Evolutionary conservation across 805 yeast species (phyloP), one percentile per base, ranked within the genome.

Genomic region (Cyberlindnera petersonii): DNA sequence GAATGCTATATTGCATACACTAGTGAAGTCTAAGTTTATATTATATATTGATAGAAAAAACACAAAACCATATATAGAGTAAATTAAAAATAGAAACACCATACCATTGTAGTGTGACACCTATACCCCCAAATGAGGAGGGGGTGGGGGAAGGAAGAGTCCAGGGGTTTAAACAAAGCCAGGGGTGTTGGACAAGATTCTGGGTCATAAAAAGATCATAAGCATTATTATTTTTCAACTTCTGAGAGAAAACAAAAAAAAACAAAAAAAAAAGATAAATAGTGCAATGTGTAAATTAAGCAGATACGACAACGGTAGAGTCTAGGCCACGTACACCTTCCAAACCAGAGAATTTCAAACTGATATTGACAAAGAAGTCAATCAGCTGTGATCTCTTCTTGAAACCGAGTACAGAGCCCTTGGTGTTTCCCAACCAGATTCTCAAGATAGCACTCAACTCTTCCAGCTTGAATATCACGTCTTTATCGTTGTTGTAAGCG

Each of bases 341-440:
- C 30, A 55, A 35, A 1, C 58, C 59, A 33, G 54, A 55, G 24
- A 56, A 40, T 33, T 45, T 49, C 26, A 56, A 28, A 23, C 52
- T 52, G 16, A 53, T 45, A 31, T 53, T 50, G 23, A 56, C 56
- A 29, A 56, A 56, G 41, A 46, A 59, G 41, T 61, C 64, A 38
- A 63, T 58, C 39, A 63, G 39, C 34, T 49, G 45, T 3, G 63
- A 54, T 50, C 65, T 59, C 37, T 51, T 49, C 16, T 53, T 50
- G 35, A 59, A 53, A 24, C 44, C 48, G 26, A 62, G 33, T 8
- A 44, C 43, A 11, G 57, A 44, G n/a, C 61, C 64, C 20, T 47
- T 43, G 16, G 55, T 44, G 21, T 57, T 53, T 23, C 67, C 66
- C 20, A 60, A 36, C 68, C 68, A 63, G 2, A 64, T 56, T 49